phyloP scores from a whole-genome alignment of 768 basidiomycete genomes.

The Cyathus striatus region DNA sequence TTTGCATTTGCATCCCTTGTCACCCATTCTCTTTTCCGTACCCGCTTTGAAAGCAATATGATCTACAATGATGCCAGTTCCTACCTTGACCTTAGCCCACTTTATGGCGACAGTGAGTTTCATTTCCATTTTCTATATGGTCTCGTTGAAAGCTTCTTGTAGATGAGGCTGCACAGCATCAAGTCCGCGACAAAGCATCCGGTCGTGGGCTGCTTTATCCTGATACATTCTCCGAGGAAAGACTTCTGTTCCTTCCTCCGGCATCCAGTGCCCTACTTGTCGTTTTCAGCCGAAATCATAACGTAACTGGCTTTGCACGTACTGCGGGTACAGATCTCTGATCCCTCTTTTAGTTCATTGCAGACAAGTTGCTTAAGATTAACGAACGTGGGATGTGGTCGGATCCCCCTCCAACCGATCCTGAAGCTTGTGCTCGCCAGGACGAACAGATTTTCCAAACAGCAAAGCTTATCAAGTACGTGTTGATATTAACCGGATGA shows the following conservation, averaged over 20 bases:
- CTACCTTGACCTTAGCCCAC: constrained; percentile 46
- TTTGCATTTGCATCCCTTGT: constrained; percentile 51
- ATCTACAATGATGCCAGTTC: constrained; percentile 39
- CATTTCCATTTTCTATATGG: not conserved
- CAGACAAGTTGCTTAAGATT: constrained; percentile 68
- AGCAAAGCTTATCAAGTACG: constrained; percentile 71
- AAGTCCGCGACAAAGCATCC: constrained; percentile 20
- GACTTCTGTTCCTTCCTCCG: constrained; percentile 76
- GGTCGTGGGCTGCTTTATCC: constrained; percentile 66
- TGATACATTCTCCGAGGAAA: constrained; percentile 76
- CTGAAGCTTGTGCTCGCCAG: constrained; percentile 42
- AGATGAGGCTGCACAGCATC: constrained; percentile 11
- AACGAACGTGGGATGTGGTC: constrained; percentile 65
- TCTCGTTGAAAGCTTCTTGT: not conserved
- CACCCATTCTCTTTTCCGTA: constrained; percentile 47
- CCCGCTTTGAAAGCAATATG: constrained; percentile 25
- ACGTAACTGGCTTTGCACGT: constrained; percentile 39
- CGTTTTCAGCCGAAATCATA: constrained; percentile 84
- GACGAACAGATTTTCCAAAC: constrained; percentile 85
- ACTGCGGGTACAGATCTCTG: not conserved
- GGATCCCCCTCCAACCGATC: constrained; percentile 33
- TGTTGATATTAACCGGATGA: constrained; percentile 64
- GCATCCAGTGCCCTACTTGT: constrained; percentile 69
- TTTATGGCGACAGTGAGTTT: constrained; percentile 39
- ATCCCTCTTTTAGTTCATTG: constrained; percentile 57